Conservation (phyloP, 345 rosid species). For the Geranium rotundifolium region DNA sequence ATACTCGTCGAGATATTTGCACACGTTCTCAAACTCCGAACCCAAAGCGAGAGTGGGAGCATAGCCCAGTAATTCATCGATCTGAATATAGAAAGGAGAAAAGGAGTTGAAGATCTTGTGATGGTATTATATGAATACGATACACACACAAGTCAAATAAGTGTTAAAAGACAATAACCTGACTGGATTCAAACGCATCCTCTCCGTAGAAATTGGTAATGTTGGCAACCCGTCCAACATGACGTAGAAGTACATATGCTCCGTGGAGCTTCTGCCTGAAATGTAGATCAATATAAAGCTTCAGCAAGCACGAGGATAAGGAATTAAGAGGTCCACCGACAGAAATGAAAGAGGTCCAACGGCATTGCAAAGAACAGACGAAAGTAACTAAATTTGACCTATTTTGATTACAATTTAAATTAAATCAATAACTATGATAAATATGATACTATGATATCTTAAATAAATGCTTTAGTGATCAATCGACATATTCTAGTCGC, state of each 20-base stretch:
- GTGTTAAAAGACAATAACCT: constrained; percentile 28
- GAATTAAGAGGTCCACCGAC: not conserved
- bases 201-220: constrained; percentile 41
- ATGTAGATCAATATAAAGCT: not conserved
- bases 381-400: too few relatives aligned
- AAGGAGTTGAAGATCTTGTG: not conserved
- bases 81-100: constrained; percentile 23
- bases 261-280: constrained; percentile 50
- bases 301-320: not conserved
- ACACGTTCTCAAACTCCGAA: constrained; percentile 75
- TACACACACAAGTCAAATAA: not conserved
- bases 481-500: too few relatives aligned
- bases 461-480: too few relatives aligned
- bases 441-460: too few relatives aligned
- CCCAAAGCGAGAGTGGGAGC: constrained; percentile 54
- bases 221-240: constrained; percentile 40
- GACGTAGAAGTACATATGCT: constrained; percentile 42
- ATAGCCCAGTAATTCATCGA: constrained; percentile 83
- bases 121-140: not conserved
- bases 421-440: too few relatives aligned
- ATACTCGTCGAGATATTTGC: constrained; percentile 40
- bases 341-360: too few relatives aligned
- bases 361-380: too few relatives aligned
- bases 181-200: constrained; percentile 36
- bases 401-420: too few relatives aligned